Percentiles rank a stretch among this genome's conserved stretches.
Evolutionary conservation across 164 flowering plant species (phyloP).

Genomic region (Piper betle): DNA sequence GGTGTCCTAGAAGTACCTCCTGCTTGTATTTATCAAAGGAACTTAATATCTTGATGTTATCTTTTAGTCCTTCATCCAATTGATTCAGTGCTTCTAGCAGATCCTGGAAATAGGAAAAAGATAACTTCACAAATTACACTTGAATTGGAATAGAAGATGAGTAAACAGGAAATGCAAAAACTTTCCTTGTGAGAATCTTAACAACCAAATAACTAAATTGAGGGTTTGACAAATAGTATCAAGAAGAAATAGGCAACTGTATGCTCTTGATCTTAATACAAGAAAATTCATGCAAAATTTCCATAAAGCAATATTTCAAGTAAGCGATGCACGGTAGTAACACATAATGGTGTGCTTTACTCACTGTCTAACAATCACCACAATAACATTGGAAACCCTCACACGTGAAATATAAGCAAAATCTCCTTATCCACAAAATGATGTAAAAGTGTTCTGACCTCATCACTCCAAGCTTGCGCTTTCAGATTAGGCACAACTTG

Average conservation of each 20-base stretch:
- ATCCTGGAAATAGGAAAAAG: conserved; percentile 30
- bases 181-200: too few species aligned
- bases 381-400: neutral
- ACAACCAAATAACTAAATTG: too few species aligned
- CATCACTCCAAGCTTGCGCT: conserved; percentile 99
- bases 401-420: too few species aligned
- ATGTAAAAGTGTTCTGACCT: conserved; percentile 37
- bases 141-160: too few species aligned
- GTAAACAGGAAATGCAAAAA: too few species aligned
- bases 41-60: conserved; percentile 68
- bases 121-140: neutral
- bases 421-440: neutral
- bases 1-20: conserved; percentile 91
- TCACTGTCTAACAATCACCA: neutral
- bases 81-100: conserved; percentile 80
- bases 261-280: too few species aligned
- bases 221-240: neutral
- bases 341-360: neutral
- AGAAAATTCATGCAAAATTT: neutral
- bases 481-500: conserved; percentile 86
- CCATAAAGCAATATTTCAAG: neutral
- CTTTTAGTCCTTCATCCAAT: conserved; percentile 78
- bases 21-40: conserved; percentile 96
- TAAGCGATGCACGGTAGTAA: neutral
- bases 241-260: neutral